These are phyloP conservation scores for Neopestalotiopsis sp. DNA, from an alignment of 2,329 filamentous ascomycete genomes.

Conservation along the genomic window DNA sequence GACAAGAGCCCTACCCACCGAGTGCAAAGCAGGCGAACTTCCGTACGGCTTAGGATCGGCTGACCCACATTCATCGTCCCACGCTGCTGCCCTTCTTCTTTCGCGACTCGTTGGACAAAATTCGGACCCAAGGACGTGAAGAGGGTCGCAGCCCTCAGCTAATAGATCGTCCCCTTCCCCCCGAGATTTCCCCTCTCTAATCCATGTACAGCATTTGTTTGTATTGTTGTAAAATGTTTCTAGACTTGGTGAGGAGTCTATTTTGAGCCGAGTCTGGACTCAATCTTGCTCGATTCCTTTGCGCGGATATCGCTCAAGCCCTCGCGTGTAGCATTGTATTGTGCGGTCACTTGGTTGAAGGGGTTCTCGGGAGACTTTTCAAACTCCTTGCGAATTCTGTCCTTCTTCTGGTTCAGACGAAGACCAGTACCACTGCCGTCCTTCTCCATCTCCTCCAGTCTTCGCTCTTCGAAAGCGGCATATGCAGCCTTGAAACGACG, in stretches of 20 bases:
- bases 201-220: no score
- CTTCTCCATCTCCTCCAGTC: slow-evolving; percentile 83
- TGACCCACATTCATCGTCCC: no score
- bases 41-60: no score
- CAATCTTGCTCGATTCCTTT: slow-evolving; percentile 75
- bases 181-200: no score
- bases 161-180: no score
- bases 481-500: slow-evolving; percentile 86
- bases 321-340: slow-evolving; percentile 79
- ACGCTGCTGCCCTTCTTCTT: no score
- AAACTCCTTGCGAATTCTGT: slow-evolving; percentile 88
- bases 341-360: slow-evolving; percentile 82
- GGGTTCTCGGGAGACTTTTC: slow-evolving; percentile 94
- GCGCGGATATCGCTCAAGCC: slow-evolving; percentile 73
- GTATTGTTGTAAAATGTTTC: no score
- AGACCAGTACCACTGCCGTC: slow-evolving; percentile 77
- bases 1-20: no score
- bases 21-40: no score
- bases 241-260: neutral
- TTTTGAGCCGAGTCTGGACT: slow-evolving; percentile 48
- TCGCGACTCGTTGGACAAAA: no score
- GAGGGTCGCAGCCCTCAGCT: no score
- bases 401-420: slow-evolving; percentile 82
- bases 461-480: slow-evolving; percentile 79
- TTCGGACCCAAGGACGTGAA: no score